phyloP scores from a whole-genome alignment of 2,329 filamentous ascomycete species.

The Scopulariopsis brevicaulis region DNA sequence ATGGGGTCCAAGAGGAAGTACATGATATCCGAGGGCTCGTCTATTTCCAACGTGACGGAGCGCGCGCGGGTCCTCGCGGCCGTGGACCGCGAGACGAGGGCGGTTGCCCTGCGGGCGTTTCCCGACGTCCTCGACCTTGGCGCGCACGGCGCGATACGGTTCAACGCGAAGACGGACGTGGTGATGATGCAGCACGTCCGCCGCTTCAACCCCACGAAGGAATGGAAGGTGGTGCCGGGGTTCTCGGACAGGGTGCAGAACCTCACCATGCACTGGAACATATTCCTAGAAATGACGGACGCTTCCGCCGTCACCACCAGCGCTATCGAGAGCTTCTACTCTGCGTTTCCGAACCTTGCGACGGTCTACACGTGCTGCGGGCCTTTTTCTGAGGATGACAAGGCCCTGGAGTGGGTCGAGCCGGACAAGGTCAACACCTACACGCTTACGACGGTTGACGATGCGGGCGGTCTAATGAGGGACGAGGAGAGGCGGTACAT shows the following conservation, averaged over 20 bases:
- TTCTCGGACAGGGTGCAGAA: slow-evolving; percentile 19
- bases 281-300: background rate
- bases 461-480: slow-evolving; percentile 12
- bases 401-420: slow-evolving; percentile 17
- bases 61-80: slow-evolving; percentile 18
- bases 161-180: slow-evolving; percentile 19
- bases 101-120: slow-evolving; percentile 15
- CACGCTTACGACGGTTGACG: slow-evolving; percentile 14
- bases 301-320: background rate
- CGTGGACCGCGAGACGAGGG: slow-evolving; percentile 22
- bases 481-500: slow-evolving; percentile 14
- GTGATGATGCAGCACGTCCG: slow-evolving; percentile 12
- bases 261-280: slow-evolving; percentile 12
- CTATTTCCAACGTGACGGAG: slow-evolving; percentile 16
- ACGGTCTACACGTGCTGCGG: slow-evolving; percentile 13
- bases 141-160: slow-evolving; percentile 12
- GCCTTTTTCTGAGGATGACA: slow-evolving; percentile 2
- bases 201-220: background rate
- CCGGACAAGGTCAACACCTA: slow-evolving; percentile 17
- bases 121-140: slow-evolving; percentile 19
- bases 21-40: slow-evolving; percentile 11
- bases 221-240: slow-evolving; percentile 10
- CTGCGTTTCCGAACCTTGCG: slow-evolving; percentile 14
- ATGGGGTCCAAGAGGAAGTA: slow-evolving; percentile 8
- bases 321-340: slow-evolving; percentile 1